Percentiles rank a stretch among this genome's conserved stretches.
These are phyloP conservation scores for Lotus japonicus DNA, from an alignment of 306 rosid species.

Conservation along the genomic window DNA sequence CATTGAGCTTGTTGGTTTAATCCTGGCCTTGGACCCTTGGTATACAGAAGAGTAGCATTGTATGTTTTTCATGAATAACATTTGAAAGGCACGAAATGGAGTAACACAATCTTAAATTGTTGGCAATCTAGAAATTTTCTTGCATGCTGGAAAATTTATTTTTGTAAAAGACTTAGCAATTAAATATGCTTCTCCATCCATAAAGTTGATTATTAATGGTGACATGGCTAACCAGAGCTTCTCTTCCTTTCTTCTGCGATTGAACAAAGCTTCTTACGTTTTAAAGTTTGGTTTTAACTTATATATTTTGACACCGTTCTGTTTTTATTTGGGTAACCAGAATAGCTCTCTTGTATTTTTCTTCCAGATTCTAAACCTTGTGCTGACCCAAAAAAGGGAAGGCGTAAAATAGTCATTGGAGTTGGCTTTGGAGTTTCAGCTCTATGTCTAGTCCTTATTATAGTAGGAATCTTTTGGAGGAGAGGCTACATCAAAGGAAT, in stretches of 20 bases:
- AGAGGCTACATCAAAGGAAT: conserved; percentile 21
- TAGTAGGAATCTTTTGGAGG: conserved; percentile 31
- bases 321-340: not conserved
- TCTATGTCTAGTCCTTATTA: conserved; percentile 20
- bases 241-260: not conserved
- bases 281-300: conserved; percentile 3
- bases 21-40: not conserved
- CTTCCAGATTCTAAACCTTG: conserved; percentile 35
- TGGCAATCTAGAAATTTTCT: not conserved
- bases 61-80: not conserved
- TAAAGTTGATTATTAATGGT: not conserved
- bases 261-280: not conserved
- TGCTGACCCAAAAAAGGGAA: conserved; percentile 12
- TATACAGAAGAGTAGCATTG: not conserved
- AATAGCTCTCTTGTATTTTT: not conserved
- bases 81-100: not conserved
- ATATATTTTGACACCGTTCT: conserved; percentile 12
- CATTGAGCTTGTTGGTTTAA: not conserved
- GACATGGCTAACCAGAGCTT: not conserved
- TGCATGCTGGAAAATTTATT: not conserved
- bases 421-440: conserved; percentile 31
- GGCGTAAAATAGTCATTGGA: conserved; percentile 16
- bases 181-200: conserved; percentile 1
- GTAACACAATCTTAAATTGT: not conserved
- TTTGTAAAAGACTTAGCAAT: not conserved